Conservation (phyloP, 306 rosid genomes). For the Hippophae tibetana region DNA sequence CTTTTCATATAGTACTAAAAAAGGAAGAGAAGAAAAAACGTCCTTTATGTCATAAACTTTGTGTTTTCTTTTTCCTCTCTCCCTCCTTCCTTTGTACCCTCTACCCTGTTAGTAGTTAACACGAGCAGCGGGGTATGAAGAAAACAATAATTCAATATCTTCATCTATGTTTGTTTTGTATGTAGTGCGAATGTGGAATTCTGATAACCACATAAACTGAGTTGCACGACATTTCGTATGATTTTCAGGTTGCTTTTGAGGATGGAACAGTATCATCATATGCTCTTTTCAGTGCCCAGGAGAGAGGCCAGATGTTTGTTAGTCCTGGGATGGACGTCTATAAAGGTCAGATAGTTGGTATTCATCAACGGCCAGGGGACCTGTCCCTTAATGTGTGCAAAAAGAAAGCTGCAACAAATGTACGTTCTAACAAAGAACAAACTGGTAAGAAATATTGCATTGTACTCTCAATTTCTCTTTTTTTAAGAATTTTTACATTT, state of each 20-base stretch:
- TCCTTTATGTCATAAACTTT: background rate
- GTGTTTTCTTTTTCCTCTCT: background rate
- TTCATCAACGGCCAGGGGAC: constrained; percentile 96
- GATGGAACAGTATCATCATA: constrained; percentile 83
- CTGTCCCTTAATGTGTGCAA: constrained; percentile 87
- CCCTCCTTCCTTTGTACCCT: no score
- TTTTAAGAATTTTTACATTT: no score
- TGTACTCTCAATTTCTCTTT: no score
- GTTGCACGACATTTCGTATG: constrained; percentile 5
- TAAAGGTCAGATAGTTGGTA: constrained; percentile 89
- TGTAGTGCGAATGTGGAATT: background rate
- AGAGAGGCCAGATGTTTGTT: constrained; percentile 89
- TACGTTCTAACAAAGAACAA: constrained; percentile 90
- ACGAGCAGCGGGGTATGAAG: no score
- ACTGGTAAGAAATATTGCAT: constrained; percentile 46
- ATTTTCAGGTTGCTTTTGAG: constrained; percentile 91
- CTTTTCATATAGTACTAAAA: background rate
- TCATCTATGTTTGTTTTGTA: background rate
- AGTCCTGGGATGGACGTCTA: constrained; percentile 74
- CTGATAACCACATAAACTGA: background rate
- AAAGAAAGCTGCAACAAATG: constrained; percentile 92
- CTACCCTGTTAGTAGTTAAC: no score
- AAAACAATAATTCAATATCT: background rate
- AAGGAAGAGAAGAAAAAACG: background rate
- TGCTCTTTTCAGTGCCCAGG: constrained; percentile 84